Conservation (phyloP, 345 rosid genomes). For the Excoecaria agallocha region DNA sequence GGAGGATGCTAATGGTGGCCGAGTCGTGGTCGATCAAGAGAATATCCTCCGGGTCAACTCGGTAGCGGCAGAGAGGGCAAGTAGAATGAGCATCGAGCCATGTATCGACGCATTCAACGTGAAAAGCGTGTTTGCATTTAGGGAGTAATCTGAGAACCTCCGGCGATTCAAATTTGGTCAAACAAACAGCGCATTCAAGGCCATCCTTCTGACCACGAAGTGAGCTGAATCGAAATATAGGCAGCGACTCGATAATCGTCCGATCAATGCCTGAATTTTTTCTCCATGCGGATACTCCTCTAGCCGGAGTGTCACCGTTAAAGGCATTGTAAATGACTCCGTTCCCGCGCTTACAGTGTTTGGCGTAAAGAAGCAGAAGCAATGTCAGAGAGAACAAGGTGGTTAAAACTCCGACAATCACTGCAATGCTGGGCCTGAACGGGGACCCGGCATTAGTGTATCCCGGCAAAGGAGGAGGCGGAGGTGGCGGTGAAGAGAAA, state of each 20-base stretch:
- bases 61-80: constrained; percentile 89
- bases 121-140: constrained; percentile 91
- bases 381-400: constrained; percentile 66
- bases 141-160: constrained; percentile 70
- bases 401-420: constrained; percentile 59
- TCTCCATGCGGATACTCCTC: constrained; percentile 23
- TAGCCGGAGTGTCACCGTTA: background rate
- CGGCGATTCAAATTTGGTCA: constrained; percentile 53
- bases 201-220: constrained; percentile 73
- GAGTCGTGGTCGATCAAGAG: constrained; percentile 45
- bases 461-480: constrained; percentile 21
- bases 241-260: constrained; percentile 65
- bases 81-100: constrained; percentile 97
- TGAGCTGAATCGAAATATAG: constrained; percentile 75
- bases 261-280: constrained; percentile 81
- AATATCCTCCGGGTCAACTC: constrained; percentile 88
- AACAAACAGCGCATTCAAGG: constrained; percentile 81
- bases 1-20: constrained; percentile 14
- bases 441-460: constrained; percentile 8
- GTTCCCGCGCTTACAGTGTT: constrained; percentile 55
- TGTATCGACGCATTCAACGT: constrained; percentile 88
- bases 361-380: constrained; percentile 73
- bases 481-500: background rate
- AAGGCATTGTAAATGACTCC: constrained; percentile 27
- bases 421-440: constrained; percentile 61